phyloP scores from a whole-genome alignment of 768 basidiomycete genomes.

The Pleurotus tuber-regium region DNA sequence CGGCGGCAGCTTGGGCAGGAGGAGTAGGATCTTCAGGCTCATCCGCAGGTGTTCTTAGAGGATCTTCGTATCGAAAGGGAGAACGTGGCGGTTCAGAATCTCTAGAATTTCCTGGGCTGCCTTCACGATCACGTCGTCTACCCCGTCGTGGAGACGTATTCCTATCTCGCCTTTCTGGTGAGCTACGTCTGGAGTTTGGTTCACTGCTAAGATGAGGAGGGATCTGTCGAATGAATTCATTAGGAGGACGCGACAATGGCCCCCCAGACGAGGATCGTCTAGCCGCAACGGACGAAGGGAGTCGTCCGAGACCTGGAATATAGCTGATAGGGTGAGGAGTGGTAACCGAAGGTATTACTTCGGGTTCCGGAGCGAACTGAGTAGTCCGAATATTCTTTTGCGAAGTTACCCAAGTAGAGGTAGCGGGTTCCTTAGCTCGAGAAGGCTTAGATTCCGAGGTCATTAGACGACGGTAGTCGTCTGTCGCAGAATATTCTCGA shows the following conservation, averaged over 20 bases:
- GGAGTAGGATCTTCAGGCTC: neutral
- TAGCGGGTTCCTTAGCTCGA: neutral
- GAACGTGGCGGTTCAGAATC: too few species aligned
- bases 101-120: neutral
- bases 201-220: neutral
- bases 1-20: neutral
- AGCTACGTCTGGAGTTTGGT: neutral
- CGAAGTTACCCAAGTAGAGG: neutral
- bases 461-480: neutral
- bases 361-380: neutral
- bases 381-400: neutral
- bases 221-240: neutral
- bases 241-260: neutral
- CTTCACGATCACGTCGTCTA: neutral
- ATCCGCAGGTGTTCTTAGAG: neutral
- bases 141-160: neutral
- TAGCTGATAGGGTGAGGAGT: neutral
- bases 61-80: neutral
- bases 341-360: neutral
- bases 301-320: neutral
- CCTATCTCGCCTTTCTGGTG: neutral
- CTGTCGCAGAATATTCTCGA: neutral
- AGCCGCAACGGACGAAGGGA: neutral
- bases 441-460: neutral
- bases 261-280: neutral